Conservation (phyloP, 1,284 basidiomycete species). For the Moesziomyces parantarcticus region DNA sequence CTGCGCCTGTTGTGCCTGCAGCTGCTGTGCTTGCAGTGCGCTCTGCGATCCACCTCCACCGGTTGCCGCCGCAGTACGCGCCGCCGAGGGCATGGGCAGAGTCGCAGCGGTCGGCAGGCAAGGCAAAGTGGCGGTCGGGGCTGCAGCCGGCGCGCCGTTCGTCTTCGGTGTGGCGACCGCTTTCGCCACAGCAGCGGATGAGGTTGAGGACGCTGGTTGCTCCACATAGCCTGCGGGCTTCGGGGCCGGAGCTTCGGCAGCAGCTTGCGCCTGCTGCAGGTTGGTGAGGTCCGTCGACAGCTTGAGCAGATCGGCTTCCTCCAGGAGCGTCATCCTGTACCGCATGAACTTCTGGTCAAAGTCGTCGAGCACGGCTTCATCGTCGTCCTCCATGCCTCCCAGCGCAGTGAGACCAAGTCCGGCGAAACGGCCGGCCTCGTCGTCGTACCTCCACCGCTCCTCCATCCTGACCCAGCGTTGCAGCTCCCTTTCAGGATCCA, state of each 20-base stretch:
- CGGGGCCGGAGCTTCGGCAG: conserved; percentile 53
- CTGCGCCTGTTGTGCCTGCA: conserved; percentile 40
- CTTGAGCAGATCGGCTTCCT: conserved; percentile 64
- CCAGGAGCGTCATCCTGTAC: conserved; percentile 65
- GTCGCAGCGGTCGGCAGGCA: conserved; percentile 24
- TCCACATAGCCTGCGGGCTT: conserved; percentile 50
- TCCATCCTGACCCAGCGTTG: conserved; percentile 42
- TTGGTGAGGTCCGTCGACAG: conserved; percentile 65
- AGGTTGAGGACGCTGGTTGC: conserved; percentile 19
- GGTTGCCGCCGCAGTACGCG: conserved; percentile 33
- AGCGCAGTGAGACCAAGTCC: conserved; percentile 64
- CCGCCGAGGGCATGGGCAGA: conserved; percentile 37
- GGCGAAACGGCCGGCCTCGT: conserved; percentile 64
- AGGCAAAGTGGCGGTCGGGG: conserved; percentile 28
- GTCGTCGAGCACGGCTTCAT: conserved; percentile 66
- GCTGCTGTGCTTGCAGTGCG: conserved; percentile 37
- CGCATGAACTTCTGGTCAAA: conserved; percentile 66
- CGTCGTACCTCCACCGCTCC: conserved; percentile 66
- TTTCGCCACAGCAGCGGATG: conserved; percentile 19
- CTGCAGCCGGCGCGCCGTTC: conserved; percentile 13
- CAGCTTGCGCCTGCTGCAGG: conserved; percentile 64
- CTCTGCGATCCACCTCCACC: conserved; percentile 37
- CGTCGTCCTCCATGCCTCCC: conserved; percentile 67
- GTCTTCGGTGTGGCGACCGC: conserved; percentile 22
- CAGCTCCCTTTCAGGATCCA: conserved; percentile 28